A percentile compares a stretch with the other conserved stretches of the same genome.
These are phyloP conservation scores for Penicillium paradoxum DNA, from an alignment of 495 filamentous ascomycete species.

Conservation along the genomic window DNA sequence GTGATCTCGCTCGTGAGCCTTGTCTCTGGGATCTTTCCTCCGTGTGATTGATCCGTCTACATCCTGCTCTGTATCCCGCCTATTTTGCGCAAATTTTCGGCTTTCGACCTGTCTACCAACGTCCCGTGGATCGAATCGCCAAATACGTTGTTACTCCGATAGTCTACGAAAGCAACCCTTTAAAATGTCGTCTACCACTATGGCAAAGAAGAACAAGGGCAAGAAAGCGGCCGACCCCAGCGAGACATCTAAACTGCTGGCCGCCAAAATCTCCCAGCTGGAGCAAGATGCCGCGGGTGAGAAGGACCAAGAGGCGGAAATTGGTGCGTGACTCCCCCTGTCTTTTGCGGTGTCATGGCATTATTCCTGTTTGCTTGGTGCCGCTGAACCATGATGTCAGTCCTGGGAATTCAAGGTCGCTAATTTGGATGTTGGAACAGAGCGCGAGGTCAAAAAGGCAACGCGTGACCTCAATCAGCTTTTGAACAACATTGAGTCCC, in stretches of 20 bases:
- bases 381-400: neutral
- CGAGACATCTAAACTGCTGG: constrained; percentile 84
- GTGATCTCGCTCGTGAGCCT: constrained; percentile 15
- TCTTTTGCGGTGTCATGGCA: constrained; percentile 4
- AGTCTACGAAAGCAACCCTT: neutral
- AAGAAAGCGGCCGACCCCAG: constrained; percentile 72
- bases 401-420: constrained; percentile 6
- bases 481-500: constrained; percentile 72
- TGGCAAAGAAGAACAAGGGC: constrained; percentile 65
- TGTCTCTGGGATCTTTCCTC: constrained; percentile 18
- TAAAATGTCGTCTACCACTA: constrained; percentile 39
- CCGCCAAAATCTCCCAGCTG: constrained; percentile 90
- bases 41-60: constrained; percentile 19
- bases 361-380: constrained; percentile 5
- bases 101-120: constrained; percentile 4
- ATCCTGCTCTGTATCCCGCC: constrained; percentile 10
- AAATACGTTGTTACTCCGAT: neutral
- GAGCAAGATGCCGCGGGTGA: constrained; percentile 89
- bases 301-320: constrained; percentile 92
- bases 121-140: neutral
- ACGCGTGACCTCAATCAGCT: constrained; percentile 82
- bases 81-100: constrained; percentile 22
- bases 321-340: constrained; percentile 64
- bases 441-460: constrained; percentile 85
- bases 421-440: constrained; percentile 35